These are phyloP conservation scores for Saccharomyces kudriavzevii DNA, from an alignment of 805 yeast genomes.

Conservation along the genomic window DNA sequence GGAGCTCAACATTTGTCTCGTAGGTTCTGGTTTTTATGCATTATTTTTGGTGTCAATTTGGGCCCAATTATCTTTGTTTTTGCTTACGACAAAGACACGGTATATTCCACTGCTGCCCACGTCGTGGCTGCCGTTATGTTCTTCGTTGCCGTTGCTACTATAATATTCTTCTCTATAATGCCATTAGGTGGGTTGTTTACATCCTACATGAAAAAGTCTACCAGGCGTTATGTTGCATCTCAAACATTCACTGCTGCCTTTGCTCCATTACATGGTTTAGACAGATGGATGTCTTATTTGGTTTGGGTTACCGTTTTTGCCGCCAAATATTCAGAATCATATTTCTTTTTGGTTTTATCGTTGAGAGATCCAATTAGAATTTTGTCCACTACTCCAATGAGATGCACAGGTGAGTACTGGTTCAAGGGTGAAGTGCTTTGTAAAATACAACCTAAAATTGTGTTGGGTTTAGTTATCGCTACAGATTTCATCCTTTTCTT, in stretches of 20 bases:
- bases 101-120: slow-evolving; percentile 62
- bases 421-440: slow-evolving; percentile 67
- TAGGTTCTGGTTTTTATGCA: slow-evolving; percentile 67
- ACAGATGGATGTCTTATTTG: slow-evolving; percentile 92
- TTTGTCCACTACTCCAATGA: slow-evolving; percentile 74
- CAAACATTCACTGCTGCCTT: slow-evolving; percentile 94
- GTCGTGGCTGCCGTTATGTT: slow-evolving; percentile 80
- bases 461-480: slow-evolving; percentile 83
- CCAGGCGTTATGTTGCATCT: slow-evolving; percentile 84
- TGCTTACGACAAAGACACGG: slow-evolving; percentile 63
- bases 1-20: slow-evolving; percentile 96
- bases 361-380: slow-evolving; percentile 91
- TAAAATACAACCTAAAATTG: slow-evolving; percentile 78
- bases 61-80: slow-evolving; percentile 83
- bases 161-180: slow-evolving; percentile 83
- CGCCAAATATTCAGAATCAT: slow-evolving; percentile 86
- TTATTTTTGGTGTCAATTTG: slow-evolving; percentile 62
- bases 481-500: slow-evolving; percentile 93
- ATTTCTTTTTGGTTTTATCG: slow-evolving; percentile 81
- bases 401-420: slow-evolving; percentile 95
- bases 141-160: slow-evolving; percentile 77
- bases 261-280: slow-evolving; percentile 71
- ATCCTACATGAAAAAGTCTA: slow-evolving; percentile 75
- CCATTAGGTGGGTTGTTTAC: slow-evolving; percentile 96
- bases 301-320: slow-evolving; percentile 85